Evolutionary conservation across 176 grass and related monocot genomes (phyloP).

Genomic region (Lolium rigidum): DNA sequence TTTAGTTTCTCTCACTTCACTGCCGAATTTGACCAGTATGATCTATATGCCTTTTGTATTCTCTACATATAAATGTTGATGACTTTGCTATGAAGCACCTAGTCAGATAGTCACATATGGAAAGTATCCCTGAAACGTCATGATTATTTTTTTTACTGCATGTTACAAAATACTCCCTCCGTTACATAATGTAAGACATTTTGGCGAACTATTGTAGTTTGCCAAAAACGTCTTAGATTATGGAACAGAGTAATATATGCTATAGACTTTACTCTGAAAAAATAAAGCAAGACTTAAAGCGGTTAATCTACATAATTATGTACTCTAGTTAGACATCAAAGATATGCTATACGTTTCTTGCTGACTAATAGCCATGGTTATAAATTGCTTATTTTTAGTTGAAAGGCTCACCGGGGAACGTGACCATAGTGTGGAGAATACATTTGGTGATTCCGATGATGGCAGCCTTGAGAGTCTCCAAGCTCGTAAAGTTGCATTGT

Average conservation of each 20-base stretch:
- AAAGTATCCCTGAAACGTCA: background rate
- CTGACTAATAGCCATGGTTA: background rate
- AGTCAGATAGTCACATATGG: background rate
- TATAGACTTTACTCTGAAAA: background rate
- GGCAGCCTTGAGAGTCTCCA: background rate
- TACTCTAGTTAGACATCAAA: background rate
- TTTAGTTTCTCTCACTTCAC: background rate
- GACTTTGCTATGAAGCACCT: background rate
- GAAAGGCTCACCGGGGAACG: background rate
- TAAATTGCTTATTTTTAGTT: slow-evolving; percentile 8
- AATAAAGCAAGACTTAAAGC: background rate
- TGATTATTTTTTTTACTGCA: background rate
- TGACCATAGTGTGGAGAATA: background rate
- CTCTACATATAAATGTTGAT: background rate
- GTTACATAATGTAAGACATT: too few species aligned
- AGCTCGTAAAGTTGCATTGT: slow-evolving; percentile 17
- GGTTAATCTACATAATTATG: background rate
- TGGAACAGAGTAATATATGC: background rate
- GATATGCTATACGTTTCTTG: background rate
- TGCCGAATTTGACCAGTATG: background rate
- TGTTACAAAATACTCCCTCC: background rate
- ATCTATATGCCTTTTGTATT: background rate
- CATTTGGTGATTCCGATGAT: slow-evolving; percentile 30
- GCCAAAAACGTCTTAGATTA: too few species aligned
- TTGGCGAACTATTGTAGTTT: too few species aligned